Conservation (phyloP, 1,139 yeast genomes). For the Geotrichum restrictum region DNA sequence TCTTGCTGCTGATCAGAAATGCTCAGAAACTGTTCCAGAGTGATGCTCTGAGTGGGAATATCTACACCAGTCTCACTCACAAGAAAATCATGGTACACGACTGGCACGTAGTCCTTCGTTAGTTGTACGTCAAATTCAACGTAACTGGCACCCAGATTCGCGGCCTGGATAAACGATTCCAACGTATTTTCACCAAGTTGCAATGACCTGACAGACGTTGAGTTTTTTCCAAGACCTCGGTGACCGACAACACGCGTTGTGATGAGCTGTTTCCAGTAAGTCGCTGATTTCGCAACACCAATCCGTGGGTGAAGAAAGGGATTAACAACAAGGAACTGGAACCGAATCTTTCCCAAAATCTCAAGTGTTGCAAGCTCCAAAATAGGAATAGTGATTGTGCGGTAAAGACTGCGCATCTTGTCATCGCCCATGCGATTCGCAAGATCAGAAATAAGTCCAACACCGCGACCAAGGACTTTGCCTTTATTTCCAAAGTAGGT, state of each 20-base stretch:
- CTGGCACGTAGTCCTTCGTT: conserved; percentile 91
- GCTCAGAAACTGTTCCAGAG: conserved; percentile 82
- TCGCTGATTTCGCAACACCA: conserved; percentile 66
- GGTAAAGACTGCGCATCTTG: conserved; percentile 59
- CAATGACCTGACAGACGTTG: conserved; percentile 63
- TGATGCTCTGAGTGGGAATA: conserved; percentile 90
- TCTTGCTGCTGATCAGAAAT: conserved; percentile 25
- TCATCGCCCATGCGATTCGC: conserved; percentile 68
- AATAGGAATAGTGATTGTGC: conserved; percentile 70
- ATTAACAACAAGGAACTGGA: conserved; percentile 68
- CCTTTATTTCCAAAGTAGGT: conserved; percentile 62
- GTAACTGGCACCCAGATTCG: conserved; percentile 77
- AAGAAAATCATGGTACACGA: conserved; percentile 88
- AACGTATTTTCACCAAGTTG: conserved; percentile 96
- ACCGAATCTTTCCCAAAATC: conserved; percentile 69
- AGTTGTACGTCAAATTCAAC: conserved; percentile 91
- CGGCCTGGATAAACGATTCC: conserved; percentile 94
- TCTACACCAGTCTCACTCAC: conserved; percentile 97
- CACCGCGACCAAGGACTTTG: conserved; percentile 77
- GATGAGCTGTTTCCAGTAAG: conserved; percentile 88
- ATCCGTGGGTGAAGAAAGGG: conserved; percentile 73
- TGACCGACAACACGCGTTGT: conserved; percentile 94
- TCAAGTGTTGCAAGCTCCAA: conserved; percentile 68
- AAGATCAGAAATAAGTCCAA: conserved; percentile 63
- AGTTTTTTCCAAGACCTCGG: conserved; percentile 90